These are phyloP conservation scores for Russula sp. DNA, from an alignment of 768 basidiomycete species.

Conservation along the genomic window DNA sequence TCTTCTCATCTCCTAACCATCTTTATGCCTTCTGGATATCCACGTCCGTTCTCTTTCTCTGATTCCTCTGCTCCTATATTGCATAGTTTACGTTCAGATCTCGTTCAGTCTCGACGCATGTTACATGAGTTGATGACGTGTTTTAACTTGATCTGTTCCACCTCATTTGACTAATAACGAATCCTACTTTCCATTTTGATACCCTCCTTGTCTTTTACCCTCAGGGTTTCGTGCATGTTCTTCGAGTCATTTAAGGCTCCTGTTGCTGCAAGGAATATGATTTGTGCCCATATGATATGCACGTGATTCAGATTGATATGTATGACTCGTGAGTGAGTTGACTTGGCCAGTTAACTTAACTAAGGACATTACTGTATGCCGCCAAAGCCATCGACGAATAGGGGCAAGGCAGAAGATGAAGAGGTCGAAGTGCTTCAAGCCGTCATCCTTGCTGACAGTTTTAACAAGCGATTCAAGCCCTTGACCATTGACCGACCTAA, in stretches of 20 bases:
- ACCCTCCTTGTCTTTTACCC: slow-evolving; percentile 40
- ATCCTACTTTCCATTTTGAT: slow-evolving; percentile 40
- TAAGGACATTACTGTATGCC: slow-evolving; percentile 43
- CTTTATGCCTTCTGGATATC: slow-evolving; percentile 32
- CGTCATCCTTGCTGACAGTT: slow-evolving; percentile 93
- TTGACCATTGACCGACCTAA: slow-evolving; percentile 85
- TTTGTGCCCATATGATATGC: neutral
- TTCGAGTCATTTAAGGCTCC: slow-evolving; percentile 37
- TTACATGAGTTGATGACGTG: slow-evolving; percentile 39
- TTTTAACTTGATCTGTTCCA: slow-evolving; percentile 60
- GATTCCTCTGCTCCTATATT: slow-evolving; percentile 26
- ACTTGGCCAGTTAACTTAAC: neutral
- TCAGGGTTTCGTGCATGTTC: slow-evolving; percentile 53
- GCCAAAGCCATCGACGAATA: slow-evolving; percentile 50
- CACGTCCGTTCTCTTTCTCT: slow-evolving; percentile 30
- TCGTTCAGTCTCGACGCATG: slow-evolving; percentile 42
- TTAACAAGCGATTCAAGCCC: slow-evolving; percentile 89
- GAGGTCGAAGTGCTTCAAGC: slow-evolving; percentile 90
- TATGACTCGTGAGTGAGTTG: neutral
- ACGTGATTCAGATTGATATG: neutral
- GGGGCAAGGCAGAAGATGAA: slow-evolving; percentile 60
- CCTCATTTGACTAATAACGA: slow-evolving; percentile 58
- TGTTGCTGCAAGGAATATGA: slow-evolving; percentile 18
- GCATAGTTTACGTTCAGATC: slow-evolving; percentile 53
- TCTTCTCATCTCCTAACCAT: slow-evolving; percentile 26